Conservation (phyloP, 371 early-diverging fungal species). For the Capillidium rhysosporum region DNA sequence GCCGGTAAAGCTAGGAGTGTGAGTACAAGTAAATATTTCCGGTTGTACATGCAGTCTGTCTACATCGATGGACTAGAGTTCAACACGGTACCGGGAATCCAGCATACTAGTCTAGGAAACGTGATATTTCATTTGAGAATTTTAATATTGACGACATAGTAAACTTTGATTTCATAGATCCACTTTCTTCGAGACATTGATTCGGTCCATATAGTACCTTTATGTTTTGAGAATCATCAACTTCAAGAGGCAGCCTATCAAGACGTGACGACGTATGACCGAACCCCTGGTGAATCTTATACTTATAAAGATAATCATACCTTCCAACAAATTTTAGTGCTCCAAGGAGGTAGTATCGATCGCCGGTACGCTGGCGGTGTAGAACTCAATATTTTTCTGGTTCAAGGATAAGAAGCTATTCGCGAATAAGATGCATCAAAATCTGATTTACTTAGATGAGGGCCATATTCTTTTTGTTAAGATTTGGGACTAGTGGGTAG, state of each 20-base stretch:
- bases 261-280: slow-evolving; percentile 94
- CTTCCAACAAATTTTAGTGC: slow-evolving; percentile 78
- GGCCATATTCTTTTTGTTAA: slow-evolving; percentile 83
- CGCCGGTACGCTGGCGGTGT: slow-evolving; percentile 81
- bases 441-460: slow-evolving; percentile 64
- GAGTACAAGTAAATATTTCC: slow-evolving; percentile 94
- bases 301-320: slow-evolving; percentile 81
- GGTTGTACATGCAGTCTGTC: slow-evolving; percentile 91
- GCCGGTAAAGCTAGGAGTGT: slow-evolving; percentile 97
- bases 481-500: slow-evolving; percentile 92
- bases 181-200: slow-evolving; percentile 88
- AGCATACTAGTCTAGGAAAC: slow-evolving; percentile 78
- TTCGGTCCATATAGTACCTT: slow-evolving; percentile 80
- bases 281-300: slow-evolving; percentile 97
- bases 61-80: slow-evolving; percentile 86
- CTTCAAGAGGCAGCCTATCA: slow-evolving; percentile 80
- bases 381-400: slow-evolving; percentile 74
- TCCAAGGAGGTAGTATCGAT: slow-evolving; percentile 79
- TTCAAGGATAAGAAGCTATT: slow-evolving; percentile 85
- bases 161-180: slow-evolving; percentile 97
- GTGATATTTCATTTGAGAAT: slow-evolving; percentile 82
- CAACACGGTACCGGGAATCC: slow-evolving; percentile 91
- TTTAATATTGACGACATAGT: slow-evolving; percentile 89
- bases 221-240: slow-evolving; percentile 93
- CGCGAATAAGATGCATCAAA: slow-evolving; percentile 84